Evolutionary conservation across 495 filamentous ascomycete genomes (phyloP).

Genomic region (Tetracladium marchalianum): DNA sequence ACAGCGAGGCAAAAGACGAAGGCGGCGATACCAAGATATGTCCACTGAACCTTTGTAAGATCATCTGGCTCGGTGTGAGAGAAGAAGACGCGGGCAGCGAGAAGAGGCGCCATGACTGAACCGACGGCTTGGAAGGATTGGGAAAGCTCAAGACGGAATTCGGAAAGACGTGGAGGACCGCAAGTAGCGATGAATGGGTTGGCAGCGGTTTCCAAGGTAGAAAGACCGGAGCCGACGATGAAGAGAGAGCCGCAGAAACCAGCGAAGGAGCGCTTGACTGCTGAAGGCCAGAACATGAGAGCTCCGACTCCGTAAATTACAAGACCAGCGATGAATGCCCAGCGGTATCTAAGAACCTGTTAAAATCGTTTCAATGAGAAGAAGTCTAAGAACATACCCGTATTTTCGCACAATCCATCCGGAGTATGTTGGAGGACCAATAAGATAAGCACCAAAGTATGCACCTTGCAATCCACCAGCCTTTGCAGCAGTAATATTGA

Average conservation of each 20-base stretch:
- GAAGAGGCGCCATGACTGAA: conserved; percentile 47
- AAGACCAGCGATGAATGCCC: conserved; percentile 52
- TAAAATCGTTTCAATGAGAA: not conserved
- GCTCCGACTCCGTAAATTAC: conserved; percentile 45
- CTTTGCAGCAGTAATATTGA: conserved; percentile 34
- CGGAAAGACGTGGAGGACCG: conserved; percentile 57
- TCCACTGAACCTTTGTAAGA: conserved; percentile 59
- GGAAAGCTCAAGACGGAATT: conserved; percentile 59
- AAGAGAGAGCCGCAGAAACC: conserved; percentile 66
- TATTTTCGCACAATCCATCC: conserved; percentile 53
- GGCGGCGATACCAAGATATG: conserved; percentile 61
- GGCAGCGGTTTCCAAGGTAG: conserved; percentile 63
- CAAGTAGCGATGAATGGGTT: conserved; percentile 47
- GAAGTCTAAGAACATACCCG: conserved; percentile 37
- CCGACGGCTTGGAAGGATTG: conserved; percentile 63
- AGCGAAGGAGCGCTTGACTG: conserved; percentile 48
- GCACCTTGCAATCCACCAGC: conserved; percentile 37
- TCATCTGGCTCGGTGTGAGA: conserved; percentile 35
- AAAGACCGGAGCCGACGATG: conserved; percentile 60
- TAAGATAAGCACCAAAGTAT: conserved; percentile 42
- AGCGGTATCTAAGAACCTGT: not conserved
- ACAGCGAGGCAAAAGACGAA: conserved; percentile 57
- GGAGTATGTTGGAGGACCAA: conserved; percentile 40
- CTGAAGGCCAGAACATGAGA: conserved; percentile 51
- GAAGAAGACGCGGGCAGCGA: conserved; percentile 65